Conservation (phyloP, 176 grass and related monocot species). For the Carex myosuroides region DNA sequence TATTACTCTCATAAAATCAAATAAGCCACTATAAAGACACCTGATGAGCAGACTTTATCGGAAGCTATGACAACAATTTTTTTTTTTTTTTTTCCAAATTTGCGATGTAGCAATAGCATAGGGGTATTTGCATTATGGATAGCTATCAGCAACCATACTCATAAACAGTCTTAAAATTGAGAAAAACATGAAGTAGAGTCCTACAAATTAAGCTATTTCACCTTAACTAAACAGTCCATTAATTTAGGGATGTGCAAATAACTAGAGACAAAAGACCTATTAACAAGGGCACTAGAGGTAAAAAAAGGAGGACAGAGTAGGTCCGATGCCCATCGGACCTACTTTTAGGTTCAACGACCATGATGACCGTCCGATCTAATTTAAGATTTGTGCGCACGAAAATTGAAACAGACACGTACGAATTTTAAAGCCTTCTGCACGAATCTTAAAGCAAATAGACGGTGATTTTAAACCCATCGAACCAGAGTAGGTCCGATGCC, state of each 20-base stretch:
- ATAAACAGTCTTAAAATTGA: not conserved
- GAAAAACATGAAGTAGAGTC: not conserved
- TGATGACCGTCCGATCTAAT: no score
- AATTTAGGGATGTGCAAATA: constrained; percentile 3
- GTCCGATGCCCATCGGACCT: no score
- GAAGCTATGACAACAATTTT: not conserved
- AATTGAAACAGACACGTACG: no score
- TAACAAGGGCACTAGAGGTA: not conserved
- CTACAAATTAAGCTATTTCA: not conserved
- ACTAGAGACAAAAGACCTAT: not conserved
- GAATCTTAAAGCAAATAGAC: no score
- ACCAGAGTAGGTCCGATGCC: no score
- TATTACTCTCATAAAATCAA: not conserved
- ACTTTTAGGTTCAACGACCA: no score
- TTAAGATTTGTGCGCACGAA: no score
- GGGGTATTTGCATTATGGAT: not conserved
- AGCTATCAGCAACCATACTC: not conserved
- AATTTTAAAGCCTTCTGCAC: no score
- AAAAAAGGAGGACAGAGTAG: no score
- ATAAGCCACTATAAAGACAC: not conserved
- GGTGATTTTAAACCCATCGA: no score
- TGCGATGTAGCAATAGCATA: not conserved
- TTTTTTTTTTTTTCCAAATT: not conserved
- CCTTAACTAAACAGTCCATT: not conserved
- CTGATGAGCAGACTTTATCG: not conserved